phyloP scores from a whole-genome alignment of 1,284 basidiomycete genomes.

The Moesziomyces parantarcticus region DNA sequence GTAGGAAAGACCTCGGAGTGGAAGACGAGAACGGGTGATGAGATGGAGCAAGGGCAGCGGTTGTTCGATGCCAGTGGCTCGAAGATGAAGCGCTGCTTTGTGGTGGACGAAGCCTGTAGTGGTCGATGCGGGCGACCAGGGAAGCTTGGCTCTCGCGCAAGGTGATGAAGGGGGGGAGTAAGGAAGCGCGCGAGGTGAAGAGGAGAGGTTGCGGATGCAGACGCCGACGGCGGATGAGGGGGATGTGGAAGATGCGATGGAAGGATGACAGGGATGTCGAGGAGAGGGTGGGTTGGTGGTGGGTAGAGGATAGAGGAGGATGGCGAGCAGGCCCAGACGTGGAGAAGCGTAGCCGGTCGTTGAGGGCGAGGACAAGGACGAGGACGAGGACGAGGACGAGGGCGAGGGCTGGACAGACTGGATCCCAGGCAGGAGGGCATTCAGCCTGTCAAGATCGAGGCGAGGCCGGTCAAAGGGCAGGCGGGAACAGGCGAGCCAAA shows the following conservation, averaged over 20 bases:
- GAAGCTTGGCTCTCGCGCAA: too few relatives aligned
- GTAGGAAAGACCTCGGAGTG: too few relatives aligned
- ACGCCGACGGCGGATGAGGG: slow-evolving; percentile 1
- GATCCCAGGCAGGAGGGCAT: background rate
- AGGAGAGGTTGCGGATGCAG: background rate
- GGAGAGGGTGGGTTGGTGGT: slow-evolving; percentile 4
- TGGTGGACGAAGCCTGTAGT: too few relatives aligned
- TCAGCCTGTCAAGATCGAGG: background rate
- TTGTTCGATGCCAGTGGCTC: too few relatives aligned
- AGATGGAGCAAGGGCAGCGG: too few relatives aligned
- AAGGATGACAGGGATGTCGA: slow-evolving; percentile 4
- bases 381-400: too few relatives aligned
- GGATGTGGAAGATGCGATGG: slow-evolving; percentile 1
- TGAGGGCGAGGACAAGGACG: too few relatives aligned
- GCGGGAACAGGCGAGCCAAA: slow-evolving; percentile 6
- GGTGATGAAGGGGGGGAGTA: too few relatives aligned
- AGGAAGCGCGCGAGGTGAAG: too few relatives aligned
- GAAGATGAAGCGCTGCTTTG: too few relatives aligned
- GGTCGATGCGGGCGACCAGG: too few relatives aligned
- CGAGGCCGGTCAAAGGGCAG: slow-evolving; percentile 6
- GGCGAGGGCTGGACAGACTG: background rate
- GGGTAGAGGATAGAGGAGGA: slow-evolving; percentile 5
- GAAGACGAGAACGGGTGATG: too few relatives aligned
- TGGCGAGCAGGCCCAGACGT: background rate
- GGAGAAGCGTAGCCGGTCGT: background rate